Evolutionary conservation across 2,329 filamentous ascomycete species (phyloP).

Genomic region (Colletotrichum eleusines): DNA sequence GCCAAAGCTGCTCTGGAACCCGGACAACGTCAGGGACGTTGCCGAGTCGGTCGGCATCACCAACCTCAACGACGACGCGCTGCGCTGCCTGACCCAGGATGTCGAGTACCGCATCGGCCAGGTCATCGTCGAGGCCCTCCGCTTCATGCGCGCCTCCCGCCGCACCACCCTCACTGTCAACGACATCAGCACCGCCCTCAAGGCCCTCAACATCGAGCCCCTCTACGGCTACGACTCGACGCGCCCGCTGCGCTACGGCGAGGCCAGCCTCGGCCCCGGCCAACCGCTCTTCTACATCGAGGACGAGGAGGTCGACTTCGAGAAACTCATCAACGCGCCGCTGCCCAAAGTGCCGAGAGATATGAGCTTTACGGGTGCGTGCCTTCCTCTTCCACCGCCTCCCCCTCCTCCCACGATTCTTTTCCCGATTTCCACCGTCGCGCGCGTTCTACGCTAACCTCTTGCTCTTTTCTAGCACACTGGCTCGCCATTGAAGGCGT

Average conservation of each 20-base stretch:
- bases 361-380: slow-evolving; percentile 86
- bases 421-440: slow-evolving; percentile 33
- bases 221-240: slow-evolving; percentile 97
- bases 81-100: slow-evolving; percentile 89
- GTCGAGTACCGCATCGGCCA: slow-evolving; percentile 96
- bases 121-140: slow-evolving; percentile 92
- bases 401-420: background rate
- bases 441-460: slow-evolving; percentile 40
- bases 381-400: too few relatives aligned
- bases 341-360: slow-evolving; percentile 95
- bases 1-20: slow-evolving; percentile 83
- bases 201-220: slow-evolving; percentile 90
- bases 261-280: slow-evolving; percentile 91
- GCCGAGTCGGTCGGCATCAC: slow-evolving; percentile 94
- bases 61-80: slow-evolving; percentile 84
- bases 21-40: slow-evolving; percentile 94
- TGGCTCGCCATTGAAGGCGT: slow-evolving; percentile 99
- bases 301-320: slow-evolving; percentile 98
- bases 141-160: slow-evolving; percentile 93
- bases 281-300: slow-evolving; percentile 98
- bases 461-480: slow-evolving; percentile 72
- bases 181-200: slow-evolving; percentile 88
- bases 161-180: slow-evolving; percentile 89
- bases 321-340: slow-evolving; percentile 97
- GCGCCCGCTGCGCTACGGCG: slow-evolving; percentile 88